A percentile compares a stretch with the other conserved stretches of the same genome.
phyloP scores from a whole-genome alignment of 805 yeast species.

The Candida methanosorbosa region DNA sequence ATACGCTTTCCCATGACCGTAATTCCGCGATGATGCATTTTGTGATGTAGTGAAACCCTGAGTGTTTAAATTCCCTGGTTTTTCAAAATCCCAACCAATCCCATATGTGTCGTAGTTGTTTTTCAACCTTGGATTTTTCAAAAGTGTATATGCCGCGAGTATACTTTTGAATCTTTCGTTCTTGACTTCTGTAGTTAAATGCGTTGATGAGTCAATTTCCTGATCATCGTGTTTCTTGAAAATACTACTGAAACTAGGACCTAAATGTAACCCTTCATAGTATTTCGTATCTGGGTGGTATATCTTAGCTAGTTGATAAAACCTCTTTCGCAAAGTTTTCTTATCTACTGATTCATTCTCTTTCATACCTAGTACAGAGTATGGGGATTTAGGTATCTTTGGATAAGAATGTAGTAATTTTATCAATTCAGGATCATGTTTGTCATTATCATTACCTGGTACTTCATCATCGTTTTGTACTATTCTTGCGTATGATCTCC shows the following conservation, averaged over 20 bases:
- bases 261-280: conserved; percentile 10
- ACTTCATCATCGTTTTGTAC: no score
- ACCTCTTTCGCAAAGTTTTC: conserved; percentile 35
- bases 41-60: neutral
- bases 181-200: conserved; percentile 15
- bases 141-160: conserved; percentile 49
- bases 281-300: conserved; percentile 68
- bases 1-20: conserved; percentile 1
- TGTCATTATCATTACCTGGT: no score
- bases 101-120: conserved; percentile 37
- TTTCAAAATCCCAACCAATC: conserved; percentile 32
- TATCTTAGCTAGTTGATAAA: conserved; percentile 55
- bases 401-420: conserved; percentile 34
- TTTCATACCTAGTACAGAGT: conserved; percentile 50
- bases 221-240: no score
- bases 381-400: conserved; percentile 39
- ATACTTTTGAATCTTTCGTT: conserved; percentile 45
- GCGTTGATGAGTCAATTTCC: neutral
- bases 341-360: conserved; percentile 25
- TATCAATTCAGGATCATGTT: conserved; percentile 14
- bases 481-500: no score
- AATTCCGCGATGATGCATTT: no score
- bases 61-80: neutral
- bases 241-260: neutral
- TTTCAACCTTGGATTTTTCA: conserved; percentile 36